A percentile compares a stretch with the other conserved stretches of the same genome.
phyloP scores from a whole-genome alignment of 2,329 filamentous ascomycete species.

The Lasiodiplodia theobromae region DNA sequence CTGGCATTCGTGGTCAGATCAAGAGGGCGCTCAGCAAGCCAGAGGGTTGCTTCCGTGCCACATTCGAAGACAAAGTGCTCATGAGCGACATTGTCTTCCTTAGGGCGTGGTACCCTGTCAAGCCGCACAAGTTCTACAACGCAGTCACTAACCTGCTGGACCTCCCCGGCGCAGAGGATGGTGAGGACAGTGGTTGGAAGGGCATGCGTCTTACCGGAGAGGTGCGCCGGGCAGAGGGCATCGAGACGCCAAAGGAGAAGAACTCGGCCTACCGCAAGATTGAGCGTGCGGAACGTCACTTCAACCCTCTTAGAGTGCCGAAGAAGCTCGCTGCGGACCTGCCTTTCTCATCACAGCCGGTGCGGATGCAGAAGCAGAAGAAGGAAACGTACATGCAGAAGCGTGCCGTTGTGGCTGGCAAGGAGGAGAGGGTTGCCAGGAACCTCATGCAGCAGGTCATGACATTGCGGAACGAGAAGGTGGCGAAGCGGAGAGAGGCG shows the following conservation, averaged over 20 bases:
- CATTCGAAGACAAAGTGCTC: conserved; percentile 97
- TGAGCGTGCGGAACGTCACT: conserved; percentile 58
- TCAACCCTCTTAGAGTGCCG: conserved; percentile 74
- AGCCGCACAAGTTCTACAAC: conserved; percentile 96
- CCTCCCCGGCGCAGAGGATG: conserved; percentile 41
- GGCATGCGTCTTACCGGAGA: conserved; percentile 94
- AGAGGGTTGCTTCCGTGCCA: conserved; percentile 94
- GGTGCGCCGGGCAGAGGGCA: conserved; percentile 77
- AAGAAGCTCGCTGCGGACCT: conserved; percentile 81
- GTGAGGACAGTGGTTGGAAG: conserved; percentile 67
- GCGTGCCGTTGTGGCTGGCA: conserved; percentile 80
- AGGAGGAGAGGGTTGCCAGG: conserved; percentile 86
- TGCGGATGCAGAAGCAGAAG: conserved; percentile 78
- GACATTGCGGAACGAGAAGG: conserved; percentile 88
- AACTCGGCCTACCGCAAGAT: conserved; percentile 83
- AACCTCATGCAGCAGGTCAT: conserved; percentile 92
- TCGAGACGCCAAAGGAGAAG: conserved; percentile 79
- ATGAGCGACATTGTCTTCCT: conserved; percentile 97
- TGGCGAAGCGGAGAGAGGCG: conserved; percentile 79
- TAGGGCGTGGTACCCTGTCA: conserved; percentile 95
- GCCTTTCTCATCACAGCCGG: conserved; percentile 92
- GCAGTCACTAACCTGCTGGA: conserved; percentile 91
- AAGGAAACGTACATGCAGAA: conserved; percentile 92
- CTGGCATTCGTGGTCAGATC: conserved; percentile 94
- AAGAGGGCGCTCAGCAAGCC: conserved; percentile 93